phyloP scores from a whole-genome alignment of 2,329 filamentous ascomycete species.

The Ampelomyces quisqualis region DNA sequence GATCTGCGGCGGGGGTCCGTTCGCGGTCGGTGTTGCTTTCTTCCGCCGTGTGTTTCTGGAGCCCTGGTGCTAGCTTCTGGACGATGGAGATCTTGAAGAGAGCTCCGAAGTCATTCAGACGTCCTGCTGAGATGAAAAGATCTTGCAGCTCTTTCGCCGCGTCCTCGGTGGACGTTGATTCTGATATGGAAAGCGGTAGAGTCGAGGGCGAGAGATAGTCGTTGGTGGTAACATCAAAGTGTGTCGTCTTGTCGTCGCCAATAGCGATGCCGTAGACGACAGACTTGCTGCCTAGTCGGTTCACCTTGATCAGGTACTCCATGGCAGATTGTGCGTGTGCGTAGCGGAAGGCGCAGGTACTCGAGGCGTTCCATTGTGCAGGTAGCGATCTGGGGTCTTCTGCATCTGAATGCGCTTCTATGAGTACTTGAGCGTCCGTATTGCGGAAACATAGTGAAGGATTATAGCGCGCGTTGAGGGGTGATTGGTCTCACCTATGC shows the following conservation, averaged over 20 bases:
- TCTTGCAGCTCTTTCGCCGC: conserved; percentile 50
- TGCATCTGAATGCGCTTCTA: conserved; percentile 59
- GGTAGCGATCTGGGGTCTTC: conserved; percentile 65
- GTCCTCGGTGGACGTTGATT: conserved; percentile 51
- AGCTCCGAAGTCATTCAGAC: conserved; percentile 66
- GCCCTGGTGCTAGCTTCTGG: conserved; percentile 75
- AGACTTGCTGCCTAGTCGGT: conserved; percentile 78
- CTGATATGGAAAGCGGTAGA: conserved; percentile 54
- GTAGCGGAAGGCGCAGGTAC: conserved; percentile 79
- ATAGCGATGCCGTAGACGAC: conserved; percentile 77
- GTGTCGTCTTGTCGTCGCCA: conserved; percentile 77
- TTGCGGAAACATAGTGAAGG: conserved; percentile 7
- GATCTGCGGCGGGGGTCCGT: conserved; percentile 44
- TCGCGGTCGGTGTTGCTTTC: conserved; percentile 46
- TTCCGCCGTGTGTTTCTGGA: conserved; percentile 78
- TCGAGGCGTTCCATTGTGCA: conserved; percentile 74
- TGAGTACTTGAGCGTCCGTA: conserved; percentile 25
- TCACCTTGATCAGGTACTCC: conserved; percentile 79
- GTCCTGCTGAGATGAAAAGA: conserved; percentile 71
- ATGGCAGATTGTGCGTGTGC: conserved; percentile 81
- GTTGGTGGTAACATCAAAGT: conserved; percentile 70
- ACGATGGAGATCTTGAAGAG: conserved; percentile 78
- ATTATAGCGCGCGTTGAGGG: not conserved
- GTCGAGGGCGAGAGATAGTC: conserved; percentile 71
- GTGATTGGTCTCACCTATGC: conserved; percentile 56